Evolutionary conservation across 495 filamentous ascomycete species (phyloP).

Genomic region (Talaromyces borbonicus): DNA sequence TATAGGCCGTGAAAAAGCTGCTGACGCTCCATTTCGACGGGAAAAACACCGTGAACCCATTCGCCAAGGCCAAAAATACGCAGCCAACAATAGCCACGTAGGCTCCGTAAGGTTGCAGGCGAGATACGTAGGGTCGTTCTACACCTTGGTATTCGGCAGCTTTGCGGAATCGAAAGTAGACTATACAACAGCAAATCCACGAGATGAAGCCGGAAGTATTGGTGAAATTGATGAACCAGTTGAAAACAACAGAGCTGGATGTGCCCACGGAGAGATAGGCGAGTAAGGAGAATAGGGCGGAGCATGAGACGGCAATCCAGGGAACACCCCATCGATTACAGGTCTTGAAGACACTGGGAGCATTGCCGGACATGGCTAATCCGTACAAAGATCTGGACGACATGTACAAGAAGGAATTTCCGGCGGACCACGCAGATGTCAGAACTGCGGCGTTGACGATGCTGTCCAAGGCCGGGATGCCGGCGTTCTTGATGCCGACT

Average conservation of each 20-base stretch:
- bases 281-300: slow-evolving; percentile 40
- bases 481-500: slow-evolving; percentile 47
- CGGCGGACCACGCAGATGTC: slow-evolving; percentile 56
- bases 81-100: slow-evolving; percentile 50
- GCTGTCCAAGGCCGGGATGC: slow-evolving; percentile 54
- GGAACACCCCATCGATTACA: slow-evolving; percentile 42
- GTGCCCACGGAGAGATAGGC: slow-evolving; percentile 44
- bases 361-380: slow-evolving; percentile 44
- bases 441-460: slow-evolving; percentile 72
- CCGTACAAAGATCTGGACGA: slow-evolving; percentile 70
- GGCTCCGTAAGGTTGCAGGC: slow-evolving; percentile 49
- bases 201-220: slow-evolving; percentile 59
- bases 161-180: slow-evolving; percentile 51
- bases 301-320: slow-evolving; percentile 36
- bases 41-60: slow-evolving; percentile 60
- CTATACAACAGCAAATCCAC: slow-evolving; percentile 50
- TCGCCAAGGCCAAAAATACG: slow-evolving; percentile 50
- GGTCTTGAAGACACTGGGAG: slow-evolving; percentile 37
- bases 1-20: slow-evolving; percentile 52
- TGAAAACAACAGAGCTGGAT: slow-evolving; percentile 45
- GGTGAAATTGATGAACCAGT: slow-evolving; percentile 51
- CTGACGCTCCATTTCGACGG: slow-evolving; percentile 46
- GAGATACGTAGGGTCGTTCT: slow-evolving; percentile 43
- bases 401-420: slow-evolving; percentile 74
- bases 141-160: slow-evolving; percentile 49